Evolutionary conservation across 768 basidiomycete genomes (phyloP).

Genomic region (Tephrocybe sp.): DNA sequence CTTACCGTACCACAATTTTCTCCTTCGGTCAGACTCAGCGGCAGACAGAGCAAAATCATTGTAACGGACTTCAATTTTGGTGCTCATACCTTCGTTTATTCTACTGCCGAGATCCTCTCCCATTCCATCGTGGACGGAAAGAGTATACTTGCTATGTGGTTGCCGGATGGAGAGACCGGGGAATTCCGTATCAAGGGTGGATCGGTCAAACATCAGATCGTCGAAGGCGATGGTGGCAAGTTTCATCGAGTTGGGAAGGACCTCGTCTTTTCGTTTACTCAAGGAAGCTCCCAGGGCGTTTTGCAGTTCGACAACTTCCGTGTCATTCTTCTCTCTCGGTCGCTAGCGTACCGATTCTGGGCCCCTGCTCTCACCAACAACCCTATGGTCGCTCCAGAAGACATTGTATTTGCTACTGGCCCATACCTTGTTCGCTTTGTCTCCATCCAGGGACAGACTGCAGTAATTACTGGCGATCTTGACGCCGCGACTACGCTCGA

Average conservation of each 20-base stretch:
- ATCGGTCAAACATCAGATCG: background rate
- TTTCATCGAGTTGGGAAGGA: conserved; percentile 3
- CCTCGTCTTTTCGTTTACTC: conserved; percentile 5
- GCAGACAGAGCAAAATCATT: conserved; percentile 10
- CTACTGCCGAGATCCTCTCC: conserved; percentile 9
- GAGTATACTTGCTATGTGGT: conserved; percentile 8
- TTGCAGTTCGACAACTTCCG: conserved; percentile 11
- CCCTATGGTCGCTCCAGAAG: conserved; percentile 3
- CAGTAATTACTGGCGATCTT: conserved; percentile 1
- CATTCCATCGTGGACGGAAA: conserved; percentile 8
- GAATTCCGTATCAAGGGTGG: conserved; percentile 8
- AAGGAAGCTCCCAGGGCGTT: background rate
- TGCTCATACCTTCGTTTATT: background rate
- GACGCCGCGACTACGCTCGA: conserved; percentile 3
- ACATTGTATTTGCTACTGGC: conserved; percentile 7
- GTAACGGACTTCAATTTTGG: conserved; percentile 9
- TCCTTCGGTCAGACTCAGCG: conserved; percentile 3
- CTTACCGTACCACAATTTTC: conserved; percentile 8
- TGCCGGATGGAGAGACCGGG: conserved; percentile 6
- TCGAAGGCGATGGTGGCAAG: background rate
- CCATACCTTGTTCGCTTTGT: conserved; percentile 9
- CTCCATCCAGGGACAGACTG: background rate
- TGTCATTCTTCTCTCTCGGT: conserved; percentile 4
- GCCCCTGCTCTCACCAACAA: conserved; percentile 5
- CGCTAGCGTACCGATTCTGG: conserved; percentile 9